Evolutionary conservation across 228 moss, liverwort and hornwort species (phyloP).

Genomic region (Sphagnum fallax): DNA sequence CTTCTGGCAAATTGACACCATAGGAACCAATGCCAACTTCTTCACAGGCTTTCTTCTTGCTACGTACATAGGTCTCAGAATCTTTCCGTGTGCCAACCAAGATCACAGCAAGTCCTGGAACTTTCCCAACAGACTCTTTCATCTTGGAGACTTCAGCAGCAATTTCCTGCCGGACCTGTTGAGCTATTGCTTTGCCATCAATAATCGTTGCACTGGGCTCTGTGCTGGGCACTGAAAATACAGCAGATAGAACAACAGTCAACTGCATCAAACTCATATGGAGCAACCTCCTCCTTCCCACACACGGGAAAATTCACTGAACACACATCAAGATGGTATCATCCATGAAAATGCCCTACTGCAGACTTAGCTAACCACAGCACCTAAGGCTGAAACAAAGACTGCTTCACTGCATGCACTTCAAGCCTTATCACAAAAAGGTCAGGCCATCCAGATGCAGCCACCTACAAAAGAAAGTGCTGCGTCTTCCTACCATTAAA

Average conservation of each 20-base stretch:
- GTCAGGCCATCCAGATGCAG: too few relatives aligned
- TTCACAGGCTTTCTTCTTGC: slow-evolving; percentile 83
- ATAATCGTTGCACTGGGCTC: slow-evolving; percentile 56
- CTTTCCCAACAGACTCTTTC: slow-evolving; percentile 55
- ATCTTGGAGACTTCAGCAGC: slow-evolving; percentile 60
- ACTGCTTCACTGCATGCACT: too few relatives aligned
- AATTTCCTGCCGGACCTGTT: slow-evolving; percentile 64
- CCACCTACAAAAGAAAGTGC: too few relatives aligned
- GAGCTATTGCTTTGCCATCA: slow-evolving; percentile 83
- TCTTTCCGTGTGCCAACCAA: slow-evolving; percentile 79
- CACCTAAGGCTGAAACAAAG: neutral
- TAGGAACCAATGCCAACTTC: slow-evolving; percentile 75
- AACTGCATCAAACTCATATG: neutral
- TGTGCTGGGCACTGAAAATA: slow-evolving; percentile 21
- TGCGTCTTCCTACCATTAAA: too few relatives aligned
- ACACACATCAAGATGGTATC: neutral
- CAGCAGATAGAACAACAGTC: neutral
- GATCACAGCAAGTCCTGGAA: slow-evolving; percentile 86
- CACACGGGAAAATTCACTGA: neutral
- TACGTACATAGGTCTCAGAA: slow-evolving; percentile 86
- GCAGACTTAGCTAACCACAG: neutral
- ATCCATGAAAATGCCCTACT: neutral
- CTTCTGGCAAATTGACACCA: slow-evolving; percentile 60
- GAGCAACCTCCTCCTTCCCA: neutral
- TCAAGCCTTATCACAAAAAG: too few relatives aligned